Base-by-base conservation (phyloP, 306 rosid species). In the Dalbergia cultrata region DNA sequence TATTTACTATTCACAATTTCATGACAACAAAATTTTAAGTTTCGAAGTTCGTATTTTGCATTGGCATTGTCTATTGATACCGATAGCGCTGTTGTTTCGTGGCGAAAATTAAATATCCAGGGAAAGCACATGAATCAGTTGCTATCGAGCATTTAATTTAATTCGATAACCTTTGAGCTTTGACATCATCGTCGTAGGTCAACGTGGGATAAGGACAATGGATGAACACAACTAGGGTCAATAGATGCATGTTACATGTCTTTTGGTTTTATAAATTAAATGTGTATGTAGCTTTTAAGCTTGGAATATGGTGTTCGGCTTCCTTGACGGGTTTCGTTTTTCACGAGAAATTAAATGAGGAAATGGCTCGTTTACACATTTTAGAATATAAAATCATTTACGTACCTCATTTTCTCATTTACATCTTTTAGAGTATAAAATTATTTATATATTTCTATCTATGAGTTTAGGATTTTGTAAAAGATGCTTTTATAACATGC, bases 291-390 rank as follows among this genome's bases (percentile, higher is more conserved):
- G 72, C 54, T 72, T 5, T 54, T 54, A 7, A 4, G 4, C 3
- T 17, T 71, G 35, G 8, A 72, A 31, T 47, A 26, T 17, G 50
- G 62, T 1, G 31, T 45, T 59, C 13, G 33, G 71, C 66, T 12
- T 62, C 34, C 66, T 71, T 70, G 63, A 69, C 64, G 67, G 75
- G 67, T 67, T 77, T 41, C 13, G 4, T 17, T 41, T 41, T 59
- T 5, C 56, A 8, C 7, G 13, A 34, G 13, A 18, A 49, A 17
- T 50, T 56, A 60, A 72, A 3, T 49, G 78, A 22, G 14, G 1
- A 60, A 70, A 34, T 22, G 13, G 19, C 52, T 67, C 3, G 50
- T 11, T 65, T 21, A 31, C 31, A 50, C 5, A 5, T 41, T 57
- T 10, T 21, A 22, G 1, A 22, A 3, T 26, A 26, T 26, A 26